These are phyloP conservation scores for Candida broadrunensis DNA, from an alignment of 805 yeast species.

Conservation along the genomic window DNA sequence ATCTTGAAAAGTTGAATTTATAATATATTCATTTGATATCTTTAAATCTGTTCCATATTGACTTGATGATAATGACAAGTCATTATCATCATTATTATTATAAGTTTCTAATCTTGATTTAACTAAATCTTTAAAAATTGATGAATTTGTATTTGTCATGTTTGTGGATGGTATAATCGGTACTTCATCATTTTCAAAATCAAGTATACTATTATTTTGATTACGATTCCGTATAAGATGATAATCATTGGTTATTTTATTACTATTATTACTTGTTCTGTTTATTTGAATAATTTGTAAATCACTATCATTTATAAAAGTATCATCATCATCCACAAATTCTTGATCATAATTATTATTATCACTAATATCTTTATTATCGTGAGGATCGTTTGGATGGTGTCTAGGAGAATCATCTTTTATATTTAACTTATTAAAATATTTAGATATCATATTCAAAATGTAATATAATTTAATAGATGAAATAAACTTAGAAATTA, in stretches of 20 bases:
- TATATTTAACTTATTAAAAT: no score
- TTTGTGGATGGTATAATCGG: neutral
- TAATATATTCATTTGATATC: neutral
- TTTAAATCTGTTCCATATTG: conserved; percentile 10
- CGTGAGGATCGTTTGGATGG: no score
- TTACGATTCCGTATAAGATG: conserved; percentile 1
- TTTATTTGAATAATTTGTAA: conserved; percentile 3
- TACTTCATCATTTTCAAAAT: neutral
- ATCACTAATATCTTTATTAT: no score
- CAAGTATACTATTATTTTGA: neutral
- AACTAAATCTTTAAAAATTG: neutral
- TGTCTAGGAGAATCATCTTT: no score
- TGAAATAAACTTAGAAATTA: no score
- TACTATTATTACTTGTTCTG: neutral
- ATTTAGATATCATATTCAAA: no score
- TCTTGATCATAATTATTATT: no score
- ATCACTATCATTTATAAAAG: neutral
- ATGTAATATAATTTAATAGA: no score
- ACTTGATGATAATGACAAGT: neutral
- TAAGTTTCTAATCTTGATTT: neutral
- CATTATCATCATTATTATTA: neutral
- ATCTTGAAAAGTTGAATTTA: neutral
- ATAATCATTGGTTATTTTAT: conserved; percentile 5
- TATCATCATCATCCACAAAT: no score
- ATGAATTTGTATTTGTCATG: neutral